A percentile compares a stretch with the other conserved stretches of the same genome.
Evolutionary conservation across 192 early-diverging fungal genomes (phyloP).

Genomic region (Spizellomyces sp.): DNA sequence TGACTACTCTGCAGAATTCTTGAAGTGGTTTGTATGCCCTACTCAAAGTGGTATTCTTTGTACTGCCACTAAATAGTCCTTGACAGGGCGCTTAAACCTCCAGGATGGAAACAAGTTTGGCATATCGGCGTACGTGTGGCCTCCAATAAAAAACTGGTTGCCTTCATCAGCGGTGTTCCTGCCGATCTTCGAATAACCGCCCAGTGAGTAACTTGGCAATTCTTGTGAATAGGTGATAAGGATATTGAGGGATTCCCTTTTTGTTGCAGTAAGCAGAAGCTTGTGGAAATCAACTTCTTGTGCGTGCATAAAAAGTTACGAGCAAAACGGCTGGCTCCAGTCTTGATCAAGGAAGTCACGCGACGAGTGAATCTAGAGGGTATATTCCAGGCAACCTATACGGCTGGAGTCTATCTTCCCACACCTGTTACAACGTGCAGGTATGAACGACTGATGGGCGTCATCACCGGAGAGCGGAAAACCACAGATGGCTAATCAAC

Average conservation of each 20-base stretch:
- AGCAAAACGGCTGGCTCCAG: conserved; percentile 90
- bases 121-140: conserved; percentile 90
- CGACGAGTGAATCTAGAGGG: conserved; percentile 86
- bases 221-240: neutral
- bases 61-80: too few species aligned
- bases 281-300: conserved; percentile 98
- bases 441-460: conserved; percentile 47
- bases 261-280: conserved; percentile 30
- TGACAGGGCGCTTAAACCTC: conserved; percentile 85
- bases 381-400: conserved; percentile 98
- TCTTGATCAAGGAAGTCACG: conserved; percentile 97
- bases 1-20: conserved; percentile 90
- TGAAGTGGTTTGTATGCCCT: conserved; percentile 78
- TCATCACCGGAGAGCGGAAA: neutral
- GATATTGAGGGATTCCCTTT: too few species aligned
- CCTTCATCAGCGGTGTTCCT: conserved; percentile 95
- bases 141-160: conserved; percentile 80
- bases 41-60: too few species aligned
- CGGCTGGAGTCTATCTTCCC: conserved; percentile 88
- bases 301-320: conserved; percentile 96
- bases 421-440: conserved; percentile 80
- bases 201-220: conserved; percentile 52
- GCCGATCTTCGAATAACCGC: conserved; percentile 73
- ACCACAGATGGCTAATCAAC: neutral
- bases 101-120: conserved; percentile 87